Base-by-base conservation (phyloP, 129 eudicot genomes). In the Tagetes patula region DNA sequence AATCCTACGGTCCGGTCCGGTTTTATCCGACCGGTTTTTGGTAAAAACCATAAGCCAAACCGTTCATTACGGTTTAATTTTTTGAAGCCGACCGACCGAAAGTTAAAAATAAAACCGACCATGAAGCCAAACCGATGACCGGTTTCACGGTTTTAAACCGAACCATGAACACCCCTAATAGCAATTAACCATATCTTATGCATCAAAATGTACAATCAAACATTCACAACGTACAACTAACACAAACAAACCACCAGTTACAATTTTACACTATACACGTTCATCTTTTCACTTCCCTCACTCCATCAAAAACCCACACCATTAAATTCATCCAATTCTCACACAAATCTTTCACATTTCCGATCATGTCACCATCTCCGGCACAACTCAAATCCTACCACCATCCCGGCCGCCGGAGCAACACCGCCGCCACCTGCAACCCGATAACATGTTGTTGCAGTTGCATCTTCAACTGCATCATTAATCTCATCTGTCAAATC, bases 381-480 rank as follows among this genome's bases (percentile, higher is more conserved):
- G 89, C 73, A 40, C 80, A 84, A 8, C 52, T 65, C 61, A 82
- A 80, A 39, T 45, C 85, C 67, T 82, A 67, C 73, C 79, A 84
- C 87, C 84, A 85, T 69, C 89, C 77, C 34, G 68, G 74, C 68
- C 41, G 41, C 20, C 14, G 41, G 9, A 6, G 9, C 74, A 66
- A 63, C 20, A 39, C 38, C 10, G n/a, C 33, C 36, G 31, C 54
- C 39, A 10, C 65, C 46, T 86, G 92, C 80, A 87, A 87, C 64
- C 92, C 89, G 0, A 48, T 84, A 50, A 79, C 86, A 68, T 89
- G 96, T 61, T 82, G 83, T 65, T 85, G 82, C 83, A 70, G 87
- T 73, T 88, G 95, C 72, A 46, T 83, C 36, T 81, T 82, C 73
- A 56, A 81, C 37, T 91, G 97, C 64, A 42, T 87, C 47, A 77